Evolutionary conservation across 441 rosid genomes (phyloP), one percentile per base, ranked within the genome.

Genomic region (Manihot esculenta): DNA sequence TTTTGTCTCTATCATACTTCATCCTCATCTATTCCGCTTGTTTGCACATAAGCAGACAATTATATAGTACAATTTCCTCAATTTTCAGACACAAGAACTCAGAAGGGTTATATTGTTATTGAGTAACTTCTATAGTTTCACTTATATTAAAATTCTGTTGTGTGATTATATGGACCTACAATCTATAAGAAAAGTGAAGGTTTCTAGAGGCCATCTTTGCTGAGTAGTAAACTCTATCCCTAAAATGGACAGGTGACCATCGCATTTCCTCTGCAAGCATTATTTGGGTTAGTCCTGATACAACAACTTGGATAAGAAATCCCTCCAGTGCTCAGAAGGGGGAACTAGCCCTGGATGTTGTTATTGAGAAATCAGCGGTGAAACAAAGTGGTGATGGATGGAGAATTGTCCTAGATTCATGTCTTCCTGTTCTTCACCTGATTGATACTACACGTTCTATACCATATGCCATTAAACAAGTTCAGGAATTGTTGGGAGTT

Each of bases 321-420:
- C 84, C 85, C 50, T 78, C 80, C 73, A 82, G 72, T 67, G 76
- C 57, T 45, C 85, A 70, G 73, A 81, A 82, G 72, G 97, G 97
- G 69, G 98, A 87, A 81, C 71, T 89, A 80, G 98, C 90, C 24
- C 63, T 95, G 77, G 97, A 95, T 26, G 71, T 93, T 74, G 83
- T 85, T 57, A 76, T 90, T 67, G 94, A 91, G 70, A 93, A 91
- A 70, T 80, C 91, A 24, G 88, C 76, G 62, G 93, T 91, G 67
- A 93, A 89, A 79, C 79, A 80, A 80, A 88, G 88, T 73, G 98
- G 97, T 53, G 99, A 90, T 89, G 97, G 94, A 17, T 95, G 99
- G 99, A 91, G 99, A 83, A 80, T 86, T 72, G 88, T 84, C 69
- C 77, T 93, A 41, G 97, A 95, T 76, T 83, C 92, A 7, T 89